phyloP scores from a whole-genome alignment of 2,329 filamentous ascomycete genomes.

The Penicillium griseofulvum region DNA sequence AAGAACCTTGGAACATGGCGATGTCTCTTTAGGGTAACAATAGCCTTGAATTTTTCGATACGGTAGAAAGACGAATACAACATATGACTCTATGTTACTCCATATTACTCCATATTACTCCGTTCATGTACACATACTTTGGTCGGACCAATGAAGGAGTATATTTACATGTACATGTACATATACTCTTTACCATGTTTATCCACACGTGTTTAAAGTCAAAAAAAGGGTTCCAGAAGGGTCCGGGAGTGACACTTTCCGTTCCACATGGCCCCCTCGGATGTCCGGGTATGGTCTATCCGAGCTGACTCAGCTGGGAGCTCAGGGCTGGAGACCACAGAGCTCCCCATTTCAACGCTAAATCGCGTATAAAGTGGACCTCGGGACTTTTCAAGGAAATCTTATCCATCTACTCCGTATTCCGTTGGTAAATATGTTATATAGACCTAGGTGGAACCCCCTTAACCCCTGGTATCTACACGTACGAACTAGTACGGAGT shows the following conservation, averaged over 20 bases:
- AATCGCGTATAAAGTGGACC: too few relatives aligned
- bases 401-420: too few relatives aligned
- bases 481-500: too few relatives aligned
- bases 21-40: not conserved
- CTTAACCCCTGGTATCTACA: too few relatives aligned
- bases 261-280: not conserved
- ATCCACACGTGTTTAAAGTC: not conserved
- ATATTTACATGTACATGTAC: not conserved
- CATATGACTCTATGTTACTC: not conserved
- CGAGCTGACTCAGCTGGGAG: not conserved
- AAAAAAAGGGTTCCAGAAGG: not conserved
- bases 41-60: not conserved
- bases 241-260: not conserved
- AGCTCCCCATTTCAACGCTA: too few relatives aligned
- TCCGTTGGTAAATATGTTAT: too few relatives aligned
- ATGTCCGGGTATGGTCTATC: not conserved
- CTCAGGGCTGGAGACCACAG: too few relatives aligned
- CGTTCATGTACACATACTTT: too few relatives aligned
- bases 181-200: not conserved
- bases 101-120: not conserved
- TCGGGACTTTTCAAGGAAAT: too few relatives aligned
- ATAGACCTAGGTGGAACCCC: too few relatives aligned
- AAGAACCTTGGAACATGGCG: not conserved
- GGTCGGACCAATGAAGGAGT: too few relatives aligned
- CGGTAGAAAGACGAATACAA: not conserved